Base-by-base conservation (phyloP, 768 basidiomycete genomes). In the Lactarius hatsudake region DNA sequence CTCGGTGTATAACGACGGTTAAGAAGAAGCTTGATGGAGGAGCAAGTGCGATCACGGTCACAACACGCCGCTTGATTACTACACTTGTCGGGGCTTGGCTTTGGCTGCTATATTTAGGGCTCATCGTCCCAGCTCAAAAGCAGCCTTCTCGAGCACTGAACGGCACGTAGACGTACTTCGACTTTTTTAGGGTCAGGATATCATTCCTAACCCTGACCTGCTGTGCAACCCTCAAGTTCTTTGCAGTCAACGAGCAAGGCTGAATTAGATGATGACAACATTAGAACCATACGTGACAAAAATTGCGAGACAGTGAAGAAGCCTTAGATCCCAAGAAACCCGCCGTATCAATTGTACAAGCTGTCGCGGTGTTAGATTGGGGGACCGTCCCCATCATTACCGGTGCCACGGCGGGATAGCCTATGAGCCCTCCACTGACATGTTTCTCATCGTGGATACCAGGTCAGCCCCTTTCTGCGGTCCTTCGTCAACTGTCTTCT, bases 341-440 rank as follows among this genome's bases (percentile, higher is more conserved):
- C 36, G 23, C 9, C 10, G 13, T 13, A 57, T 48, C 45, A 42
- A 10, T 8, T 13, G 20, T n/a, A 56, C 55, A 17, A 17, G 61
- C 9, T 28, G 34, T 36, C n/a, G 6, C 42, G 56, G 23, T 20
- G 26, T 34, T n/a, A 4, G 2, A 38, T 23, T 7, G 13, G 48
- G 1, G 26, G 20, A 17, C 28, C 12, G 26, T 55, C 34, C n/a
- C 34, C 26, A 40, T n/a, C 23, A 30, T 17, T 18, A 20, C 12
- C 12, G 6, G 4, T 7, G 26, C 2, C 30, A 30, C 23, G 43
- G 38, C 54, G 30, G n/a, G 48, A 51, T 28, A 26, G 32, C 53
- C 51, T 60, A 60, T 17, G 63, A 30, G 28, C n/a, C 43, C n/a
- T 56, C 51, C 34, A 68, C 63, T 26, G 63, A 48, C 34, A 68